Evolutionary conservation across 2,329 filamentous ascomycete species (phyloP).

Genomic region (Colletotrichum sp.): DNA sequence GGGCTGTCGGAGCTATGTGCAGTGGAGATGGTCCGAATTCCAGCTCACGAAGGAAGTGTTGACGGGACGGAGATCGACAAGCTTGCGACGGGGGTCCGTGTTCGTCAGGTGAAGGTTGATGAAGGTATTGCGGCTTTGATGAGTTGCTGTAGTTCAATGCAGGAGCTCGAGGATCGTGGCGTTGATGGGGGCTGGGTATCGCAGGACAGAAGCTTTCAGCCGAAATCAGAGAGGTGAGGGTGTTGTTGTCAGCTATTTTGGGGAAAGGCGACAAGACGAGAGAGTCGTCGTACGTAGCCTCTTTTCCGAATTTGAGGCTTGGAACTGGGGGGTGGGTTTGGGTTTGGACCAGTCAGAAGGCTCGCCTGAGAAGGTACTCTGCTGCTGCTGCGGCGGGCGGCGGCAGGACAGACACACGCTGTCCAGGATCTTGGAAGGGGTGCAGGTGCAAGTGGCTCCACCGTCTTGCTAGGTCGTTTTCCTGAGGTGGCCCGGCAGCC

Average conservation of each 20-base stretch:
- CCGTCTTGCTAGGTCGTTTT: neutral
- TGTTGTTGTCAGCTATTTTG: slow-evolving; percentile 18
- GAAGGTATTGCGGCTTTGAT: neutral
- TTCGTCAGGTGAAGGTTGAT: neutral
- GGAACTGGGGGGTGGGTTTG: slow-evolving; percentile 10
- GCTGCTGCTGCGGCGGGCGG: neutral
- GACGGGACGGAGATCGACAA: slow-evolving; percentile 8
- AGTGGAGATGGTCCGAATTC: slow-evolving; percentile 22
- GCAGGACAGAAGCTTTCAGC: neutral
- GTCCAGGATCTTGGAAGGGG: neutral
- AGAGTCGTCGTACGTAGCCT: slow-evolving; percentile 21
- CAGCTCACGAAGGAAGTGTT: slow-evolving; percentile 12
- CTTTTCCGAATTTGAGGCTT: slow-evolving; percentile 21
- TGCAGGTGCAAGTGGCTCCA: neutral
- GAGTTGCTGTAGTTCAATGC: neutral
- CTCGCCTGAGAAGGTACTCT: neutral
- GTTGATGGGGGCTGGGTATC: neutral
- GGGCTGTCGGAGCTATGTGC: slow-evolving; percentile 15
- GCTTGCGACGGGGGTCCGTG: neutral
- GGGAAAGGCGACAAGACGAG: slow-evolving; percentile 4
- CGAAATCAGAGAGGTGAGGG: neutral
- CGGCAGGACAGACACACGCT: neutral
- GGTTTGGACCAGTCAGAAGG: slow-evolving; percentile 6
- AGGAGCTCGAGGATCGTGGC: neutral
- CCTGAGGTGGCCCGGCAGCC: neutral